Evolutionary conservation across 2,329 filamentous ascomycete genomes (phyloP), one percentile per base, ranked within the genome.

Genomic region (Leptographium galeiforme): DNA sequence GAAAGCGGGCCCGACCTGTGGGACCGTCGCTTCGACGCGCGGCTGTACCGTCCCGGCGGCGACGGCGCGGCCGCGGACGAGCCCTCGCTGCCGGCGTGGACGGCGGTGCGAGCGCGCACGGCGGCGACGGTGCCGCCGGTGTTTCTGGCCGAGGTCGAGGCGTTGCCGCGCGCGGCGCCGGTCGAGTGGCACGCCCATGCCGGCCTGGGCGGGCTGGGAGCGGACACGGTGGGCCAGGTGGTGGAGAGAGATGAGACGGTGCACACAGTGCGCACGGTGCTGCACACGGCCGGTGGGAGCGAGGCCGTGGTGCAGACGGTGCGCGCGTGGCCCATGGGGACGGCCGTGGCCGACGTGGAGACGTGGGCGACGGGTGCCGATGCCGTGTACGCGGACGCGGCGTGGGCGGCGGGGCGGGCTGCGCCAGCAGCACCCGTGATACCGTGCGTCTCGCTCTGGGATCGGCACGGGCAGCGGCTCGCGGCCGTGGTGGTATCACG

Each of bases 151-250:
- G 82, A 93, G 62, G 85, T 96, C 1, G 76, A 83, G 45, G 78
- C 82, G 58, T 73, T 98, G 13, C 93, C 93, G 1, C 78, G 87
- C 19, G 73, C 71, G 16, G 84, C 85, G 33, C 74, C 74, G 40
- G 79, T 96, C 12, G 93, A 98, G 70, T 98, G 91, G 90, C 84
- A 87, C 60, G 83, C 76, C 1, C 78, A 84, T 54, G 63, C 79
- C 4, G 86, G 87, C 0, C 66, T 85, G 8, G 66, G 68, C 16
- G 11, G 40, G 25, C 36, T 36, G 30, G 14, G 34, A 13, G 33
- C 33, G 12, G 47, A 16, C n/a, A 18, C 47, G 6, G 3, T 25
- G 13, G 44, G 13, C 7, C 19, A 8, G n/a, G 30, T 14, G 45
- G 32, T 10, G 16, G 45, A 30, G 30, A 47, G 4, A n/a, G 18